Conservation (phyloP, 2,329 filamentous ascomycete genomes). For the Cytospora paraplurivora region DNA sequence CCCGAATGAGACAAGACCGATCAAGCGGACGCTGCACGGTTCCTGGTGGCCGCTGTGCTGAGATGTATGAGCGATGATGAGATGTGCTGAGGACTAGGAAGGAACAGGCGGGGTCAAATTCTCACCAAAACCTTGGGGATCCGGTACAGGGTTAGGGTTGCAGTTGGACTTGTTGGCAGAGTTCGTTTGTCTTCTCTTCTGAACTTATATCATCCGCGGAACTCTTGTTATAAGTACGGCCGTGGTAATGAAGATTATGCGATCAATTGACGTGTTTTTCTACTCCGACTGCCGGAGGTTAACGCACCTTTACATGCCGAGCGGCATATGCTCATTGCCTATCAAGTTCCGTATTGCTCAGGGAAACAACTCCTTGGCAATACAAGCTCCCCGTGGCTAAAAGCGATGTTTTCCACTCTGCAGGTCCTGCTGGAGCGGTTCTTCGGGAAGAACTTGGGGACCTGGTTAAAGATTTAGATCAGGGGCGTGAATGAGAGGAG, state of each 20-base stretch:
- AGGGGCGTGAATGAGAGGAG: no score
- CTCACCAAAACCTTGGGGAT: constrained; percentile 7
- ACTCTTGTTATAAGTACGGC: neutral
- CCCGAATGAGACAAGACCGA: constrained; percentile 15
- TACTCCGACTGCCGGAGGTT: neutral
- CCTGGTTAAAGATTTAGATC: no score
- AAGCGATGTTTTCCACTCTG: no score
- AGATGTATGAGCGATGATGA: constrained; percentile 50
- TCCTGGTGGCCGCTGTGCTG: constrained; percentile 38
- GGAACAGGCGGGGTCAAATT: constrained; percentile 31
- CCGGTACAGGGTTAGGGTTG: neutral
- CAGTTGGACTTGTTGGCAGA: neutral
- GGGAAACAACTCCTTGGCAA: no score
- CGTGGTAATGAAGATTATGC: neutral
- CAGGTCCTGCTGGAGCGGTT: no score
- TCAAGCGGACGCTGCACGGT: constrained; percentile 13
- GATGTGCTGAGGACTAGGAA: constrained; percentile 36
- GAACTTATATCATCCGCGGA: neutral
- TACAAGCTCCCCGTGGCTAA: no score
- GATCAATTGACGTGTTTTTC: neutral
- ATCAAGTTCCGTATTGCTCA: neutral
- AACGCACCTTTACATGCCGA: neutral
- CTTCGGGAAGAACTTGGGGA: no score
- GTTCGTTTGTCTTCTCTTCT: neutral
- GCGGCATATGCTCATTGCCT: neutral